These are phyloP conservation scores for Alternaria conjuncta DNA, from an alignment of 2,329 filamentous ascomycete genomes.

Conservation along the genomic window DNA sequence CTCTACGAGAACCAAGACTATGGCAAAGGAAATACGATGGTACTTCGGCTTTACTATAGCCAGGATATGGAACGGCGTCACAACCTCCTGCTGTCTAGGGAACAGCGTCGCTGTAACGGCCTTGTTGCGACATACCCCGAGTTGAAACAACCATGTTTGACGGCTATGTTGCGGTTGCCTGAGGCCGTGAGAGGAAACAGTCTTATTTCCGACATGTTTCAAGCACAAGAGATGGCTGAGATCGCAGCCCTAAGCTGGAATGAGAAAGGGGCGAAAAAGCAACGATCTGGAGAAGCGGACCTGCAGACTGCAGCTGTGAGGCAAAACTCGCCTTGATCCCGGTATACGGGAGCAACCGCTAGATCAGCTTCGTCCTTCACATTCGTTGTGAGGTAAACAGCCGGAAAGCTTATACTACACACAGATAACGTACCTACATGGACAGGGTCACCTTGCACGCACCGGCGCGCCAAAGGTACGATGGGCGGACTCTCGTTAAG, in stretches of 20 bases:
- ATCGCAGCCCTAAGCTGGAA: background rate
- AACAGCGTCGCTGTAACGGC: conserved; percentile 1
- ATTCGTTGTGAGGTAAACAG: conserved; percentile 5
- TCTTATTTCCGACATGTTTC: background rate
- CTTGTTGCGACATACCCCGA: background rate
- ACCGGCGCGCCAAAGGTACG: background rate
- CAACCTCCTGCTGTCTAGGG: conserved; percentile 13
- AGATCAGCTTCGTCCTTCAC: conserved; percentile 10
- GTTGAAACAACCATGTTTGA: background rate
- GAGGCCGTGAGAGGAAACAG: background rate
- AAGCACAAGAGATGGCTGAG: background rate
- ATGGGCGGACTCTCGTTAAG: conserved; percentile 7
- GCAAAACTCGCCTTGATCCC: background rate
- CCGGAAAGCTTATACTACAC: conserved; percentile 7
- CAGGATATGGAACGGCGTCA: background rate
- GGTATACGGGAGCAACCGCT: conserved; percentile 9
- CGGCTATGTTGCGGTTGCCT: background rate
- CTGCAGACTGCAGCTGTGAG: conserved; percentile 1
- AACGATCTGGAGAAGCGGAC: background rate
- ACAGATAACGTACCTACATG: conserved; percentile 9
- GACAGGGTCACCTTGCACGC: conserved; percentile 1
- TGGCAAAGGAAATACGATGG: background rate
- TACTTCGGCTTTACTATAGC: conserved; percentile 1
- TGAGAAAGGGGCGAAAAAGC: background rate
- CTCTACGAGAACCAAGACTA: background rate